Conservation (phyloP, 805 yeast species). For the Nakazawaea ernobii region DNA sequence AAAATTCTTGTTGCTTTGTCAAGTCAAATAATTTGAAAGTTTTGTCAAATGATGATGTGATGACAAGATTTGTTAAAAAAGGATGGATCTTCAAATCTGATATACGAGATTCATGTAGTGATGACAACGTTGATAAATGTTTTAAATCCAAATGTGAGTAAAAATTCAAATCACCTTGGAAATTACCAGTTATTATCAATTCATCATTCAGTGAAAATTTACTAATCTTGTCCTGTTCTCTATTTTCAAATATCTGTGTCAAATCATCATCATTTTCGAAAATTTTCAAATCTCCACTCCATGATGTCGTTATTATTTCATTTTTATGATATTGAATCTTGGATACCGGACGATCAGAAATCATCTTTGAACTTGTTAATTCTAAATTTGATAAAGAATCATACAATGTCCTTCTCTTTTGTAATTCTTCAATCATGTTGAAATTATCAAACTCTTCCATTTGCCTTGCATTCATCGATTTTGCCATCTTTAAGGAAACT, state of each 20-base stretch:
- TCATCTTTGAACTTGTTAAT: conserved; percentile 62
- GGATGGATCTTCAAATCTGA: conserved; percentile 65
- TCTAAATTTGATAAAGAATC: conserved; percentile 29
- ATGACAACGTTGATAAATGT: no score
- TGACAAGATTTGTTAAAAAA: conserved; percentile 38
- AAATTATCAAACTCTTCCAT: conserved; percentile 21
- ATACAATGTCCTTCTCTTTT: conserved; percentile 39
- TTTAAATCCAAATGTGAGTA: conserved; percentile 14
- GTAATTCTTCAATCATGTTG: conserved; percentile 37
- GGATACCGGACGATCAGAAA: conserved; percentile 67
- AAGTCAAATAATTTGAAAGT: conserved; percentile 91
- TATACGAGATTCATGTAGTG: conserved; percentile 49
- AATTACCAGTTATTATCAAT: conserved; percentile 7
- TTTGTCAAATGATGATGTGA: conserved; percentile 73
- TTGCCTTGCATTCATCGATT: conserved; percentile 32
- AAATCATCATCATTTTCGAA: conserved; percentile 33
- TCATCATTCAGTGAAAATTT: conserved; percentile 61
- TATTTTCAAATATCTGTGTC: conserved; percentile 20
- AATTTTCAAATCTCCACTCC: conserved; percentile 71
- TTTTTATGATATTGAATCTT: conserved; percentile 40
- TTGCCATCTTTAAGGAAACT: conserved; percentile 44
- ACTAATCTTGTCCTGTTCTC: conserved; percentile 57
- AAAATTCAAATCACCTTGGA: conserved; percentile 34
- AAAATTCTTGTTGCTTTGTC: conserved; percentile 38
- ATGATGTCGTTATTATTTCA: conserved; percentile 62